phyloP scores from a whole-genome alignment of 257 asterid species.

The Solanum bulbocastanum region DNA sequence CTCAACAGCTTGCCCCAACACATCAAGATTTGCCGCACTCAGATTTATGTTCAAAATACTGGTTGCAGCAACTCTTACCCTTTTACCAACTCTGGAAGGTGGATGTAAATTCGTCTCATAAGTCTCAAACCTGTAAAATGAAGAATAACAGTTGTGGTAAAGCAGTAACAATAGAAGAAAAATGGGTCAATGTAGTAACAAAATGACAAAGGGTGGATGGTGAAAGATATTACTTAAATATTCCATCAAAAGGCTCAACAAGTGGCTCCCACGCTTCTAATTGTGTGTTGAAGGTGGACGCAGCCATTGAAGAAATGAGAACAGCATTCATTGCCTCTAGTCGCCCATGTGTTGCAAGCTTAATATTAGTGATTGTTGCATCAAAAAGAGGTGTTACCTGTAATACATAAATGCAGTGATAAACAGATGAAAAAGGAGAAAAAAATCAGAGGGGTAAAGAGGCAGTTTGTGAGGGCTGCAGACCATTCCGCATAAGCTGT shows the following conservation, averaged over 20 bases:
- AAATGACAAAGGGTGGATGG: conserved; percentile 3
- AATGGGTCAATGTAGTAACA: neutral
- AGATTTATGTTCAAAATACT: conserved; percentile 72
- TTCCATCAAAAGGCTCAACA: conserved; percentile 97
- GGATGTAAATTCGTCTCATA: conserved; percentile 58
- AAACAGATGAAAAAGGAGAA: conserved; percentile 4
- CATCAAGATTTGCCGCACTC: conserved; percentile 80
- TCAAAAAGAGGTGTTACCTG: conserved; percentile 98
- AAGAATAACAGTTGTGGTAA: conserved; percentile 12
- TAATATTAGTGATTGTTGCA: conserved; percentile 84
- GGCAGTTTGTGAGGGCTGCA: conserved; percentile 5
- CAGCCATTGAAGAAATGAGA: conserved; percentile 79
- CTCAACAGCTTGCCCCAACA: conserved; percentile 59
- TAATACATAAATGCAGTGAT: conserved; percentile 12
- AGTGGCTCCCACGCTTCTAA: conserved; percentile 99
- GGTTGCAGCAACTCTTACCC: conserved; percentile 81
- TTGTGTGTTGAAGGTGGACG: conserved; percentile 80
- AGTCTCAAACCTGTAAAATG: conserved; percentile 72
- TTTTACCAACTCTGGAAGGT: conserved; percentile 54
- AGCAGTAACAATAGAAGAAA: conserved; percentile 7
- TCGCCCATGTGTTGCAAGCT: conserved; percentile 91
- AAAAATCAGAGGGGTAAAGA: conserved; percentile 3
- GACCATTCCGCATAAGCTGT: conserved; percentile 97
- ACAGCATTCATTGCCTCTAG: conserved; percentile 87
- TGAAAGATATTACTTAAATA: conserved; percentile 57